A percentile compares a stretch with the other conserved stretches of the same genome.
Conservation (phyloP, 306 rosid species). For the Rosa lucieae region DNA sequence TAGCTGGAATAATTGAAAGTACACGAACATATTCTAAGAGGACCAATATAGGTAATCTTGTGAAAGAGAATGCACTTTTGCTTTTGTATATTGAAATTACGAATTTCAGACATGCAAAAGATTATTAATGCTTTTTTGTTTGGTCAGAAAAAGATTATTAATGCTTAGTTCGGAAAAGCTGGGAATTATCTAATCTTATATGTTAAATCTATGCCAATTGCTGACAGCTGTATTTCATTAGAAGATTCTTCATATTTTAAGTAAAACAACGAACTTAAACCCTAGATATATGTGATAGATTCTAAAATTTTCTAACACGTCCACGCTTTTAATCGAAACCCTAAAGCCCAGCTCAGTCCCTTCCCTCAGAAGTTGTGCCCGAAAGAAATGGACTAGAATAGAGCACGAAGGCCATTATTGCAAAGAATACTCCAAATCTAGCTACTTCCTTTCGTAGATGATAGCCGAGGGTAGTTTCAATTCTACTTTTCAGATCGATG, state of each 20-base stretch:
- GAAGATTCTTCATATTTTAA: not conserved
- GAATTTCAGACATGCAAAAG: not conserved
- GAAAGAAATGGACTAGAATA: not conserved
- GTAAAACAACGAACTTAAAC: not conserved
- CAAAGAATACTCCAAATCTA: not conserved
- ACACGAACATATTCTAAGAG: not conserved
- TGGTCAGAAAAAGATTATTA: not conserved
- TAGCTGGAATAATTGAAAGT: slow-evolving; percentile 1
- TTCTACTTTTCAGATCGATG: not conserved
- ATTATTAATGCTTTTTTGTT: not conserved
- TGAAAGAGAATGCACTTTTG: slow-evolving; percentile 7
- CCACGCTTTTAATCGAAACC: not conserved
- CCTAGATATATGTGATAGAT: not conserved
- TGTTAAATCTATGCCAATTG: slow-evolving; percentile 6
- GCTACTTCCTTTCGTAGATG: not conserved
- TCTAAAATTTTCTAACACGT: not conserved
- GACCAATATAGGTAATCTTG: not conserved
- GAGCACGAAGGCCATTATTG: not conserved
- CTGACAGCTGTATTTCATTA: slow-evolving; percentile 22
- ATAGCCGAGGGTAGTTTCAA: not conserved
- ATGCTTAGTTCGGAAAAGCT: not conserved
- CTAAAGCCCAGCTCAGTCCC: not conserved
- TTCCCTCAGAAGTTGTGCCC: not conserved
- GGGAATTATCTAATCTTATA: not conserved
- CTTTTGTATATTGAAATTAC: not conserved